Evolutionary conservation across 495 filamentous ascomycete genomes (phyloP).

Genomic region (Podospora bellae-mahoneyi): DNA sequence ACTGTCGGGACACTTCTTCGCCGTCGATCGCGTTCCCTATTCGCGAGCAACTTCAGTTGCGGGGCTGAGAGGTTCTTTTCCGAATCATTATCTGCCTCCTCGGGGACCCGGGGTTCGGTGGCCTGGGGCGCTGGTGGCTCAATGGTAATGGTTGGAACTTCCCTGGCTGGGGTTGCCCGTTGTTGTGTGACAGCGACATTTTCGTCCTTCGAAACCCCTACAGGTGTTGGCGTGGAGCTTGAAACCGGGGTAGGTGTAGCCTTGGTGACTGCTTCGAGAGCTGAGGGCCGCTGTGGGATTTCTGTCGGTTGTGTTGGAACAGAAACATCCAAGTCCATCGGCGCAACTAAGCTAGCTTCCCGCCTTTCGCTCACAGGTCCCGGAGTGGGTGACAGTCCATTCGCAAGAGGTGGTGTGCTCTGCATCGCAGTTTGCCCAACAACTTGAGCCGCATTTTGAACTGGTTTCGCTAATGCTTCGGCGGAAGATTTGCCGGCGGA

Average conservation of each 20-base stretch:
- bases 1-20: conserved; percentile 70
- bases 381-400: background rate
- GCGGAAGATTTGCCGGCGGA: background rate
- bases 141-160: conserved; percentile 3
- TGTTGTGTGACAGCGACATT: background rate
- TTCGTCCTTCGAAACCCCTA: background rate
- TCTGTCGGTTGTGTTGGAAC: background rate
- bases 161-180: background rate
- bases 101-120: background rate
- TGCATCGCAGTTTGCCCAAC: background rate
- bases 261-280: background rate
- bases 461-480: background rate
- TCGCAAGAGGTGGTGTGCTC: background rate
- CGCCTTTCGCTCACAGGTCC: background rate
- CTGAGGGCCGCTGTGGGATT: background rate
- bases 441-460: background rate
- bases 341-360: background rate
- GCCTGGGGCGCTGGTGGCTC: background rate
- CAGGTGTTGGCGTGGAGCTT: background rate
- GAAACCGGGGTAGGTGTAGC: background rate
- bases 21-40: conserved; percentile 59
- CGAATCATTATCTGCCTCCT: conserved; percentile 11
- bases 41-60: conserved; percentile 51
- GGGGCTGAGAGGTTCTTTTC: conserved; percentile 35
- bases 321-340: background rate